Evolutionary conservation across 1,284 basidiomycete genomes (phyloP), one percentile per base, ranked within the genome.

Genomic region (Leccinum subspadiceum): DNA sequence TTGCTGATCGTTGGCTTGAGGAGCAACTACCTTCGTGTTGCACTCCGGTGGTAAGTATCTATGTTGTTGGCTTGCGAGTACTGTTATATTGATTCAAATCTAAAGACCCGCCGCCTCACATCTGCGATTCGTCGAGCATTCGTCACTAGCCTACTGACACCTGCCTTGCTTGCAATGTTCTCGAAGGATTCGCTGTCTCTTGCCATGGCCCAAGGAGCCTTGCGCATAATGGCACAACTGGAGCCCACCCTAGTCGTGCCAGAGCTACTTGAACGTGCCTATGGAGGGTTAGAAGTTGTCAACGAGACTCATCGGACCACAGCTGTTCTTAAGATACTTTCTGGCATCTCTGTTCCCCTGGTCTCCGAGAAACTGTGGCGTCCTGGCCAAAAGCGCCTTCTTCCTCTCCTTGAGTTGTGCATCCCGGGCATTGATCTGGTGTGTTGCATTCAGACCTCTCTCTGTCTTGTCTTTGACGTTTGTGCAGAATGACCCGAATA

Each of bases 231-330:
- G 77, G 86, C 91, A 1, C 78, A 92, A 58, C 81, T 99, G 4
- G 94, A 97, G 69, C 94, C 96, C 0, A 81, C 84, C 24, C 78
- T 98, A 48, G 84, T 99, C 66, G 90, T 99, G 85, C 96, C 96
- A 0, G 90, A 95, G 37, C 81, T 99, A 7, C 81, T 99, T 44
- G 95, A 98, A 69, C 86, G 96, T 31, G 92, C 94, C 4, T 95
- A 96, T 65, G 85, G 90, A 52, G 95, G 95, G 0, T 79, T 99
- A 13, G 96, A 98, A 73, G 89, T 89, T 15, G 84, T 97, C n/a
- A 94, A 95, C 65, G 95, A 98, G 79, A 97, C 95, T 0, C 93
- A 96, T 73, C 81, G 95, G 31, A 96, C 95, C 3, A 93, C 93
- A 1, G 92, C 94, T 1, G 93, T 95, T 31, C 83, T 98, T 58